Conservation (phyloP, 1,284 basidiomycete species). For the Trametes versicolor region DNA sequence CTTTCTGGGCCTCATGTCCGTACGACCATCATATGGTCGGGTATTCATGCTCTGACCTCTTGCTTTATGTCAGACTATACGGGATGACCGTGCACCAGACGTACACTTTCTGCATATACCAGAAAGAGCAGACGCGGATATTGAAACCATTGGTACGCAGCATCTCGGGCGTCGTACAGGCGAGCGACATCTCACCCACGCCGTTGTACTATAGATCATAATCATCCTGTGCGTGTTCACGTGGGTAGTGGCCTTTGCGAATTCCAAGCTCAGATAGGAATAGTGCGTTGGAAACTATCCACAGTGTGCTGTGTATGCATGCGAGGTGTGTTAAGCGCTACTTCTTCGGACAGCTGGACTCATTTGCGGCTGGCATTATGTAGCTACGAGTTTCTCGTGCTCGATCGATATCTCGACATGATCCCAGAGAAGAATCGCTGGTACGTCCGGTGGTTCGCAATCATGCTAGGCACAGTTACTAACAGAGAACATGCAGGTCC, state of each 20-base stretch:
- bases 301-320: conserved; percentile 23
- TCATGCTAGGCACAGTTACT: neutral
- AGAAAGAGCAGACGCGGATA: neutral
- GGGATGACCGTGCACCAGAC: conserved; percentile 22
- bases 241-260: neutral
- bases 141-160: conserved; percentile 9
- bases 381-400: conserved; percentile 18
- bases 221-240: conserved; percentile 5
- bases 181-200: neutral
- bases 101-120: conserved; percentile 6
- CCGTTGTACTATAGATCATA: conserved; percentile 1
- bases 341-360: neutral
- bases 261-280: neutral
- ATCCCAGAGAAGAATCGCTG: neutral
- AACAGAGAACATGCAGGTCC: conserved; percentile 3
- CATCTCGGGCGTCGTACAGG: neutral
- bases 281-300: conserved; percentile 18
- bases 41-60: neutral
- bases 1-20: conserved; percentile 22
- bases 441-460: neutral
- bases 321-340: conserved; percentile 6
- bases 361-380: neutral
- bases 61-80: conserved; percentile 15
- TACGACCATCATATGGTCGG: neutral
- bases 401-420: too few relatives aligned